Percentiles rank a stretch among this genome's conserved stretches.
phyloP scores from a whole-genome alignment of 2,329 filamentous ascomycete species.

The Mollisia scopiformis region DNA sequence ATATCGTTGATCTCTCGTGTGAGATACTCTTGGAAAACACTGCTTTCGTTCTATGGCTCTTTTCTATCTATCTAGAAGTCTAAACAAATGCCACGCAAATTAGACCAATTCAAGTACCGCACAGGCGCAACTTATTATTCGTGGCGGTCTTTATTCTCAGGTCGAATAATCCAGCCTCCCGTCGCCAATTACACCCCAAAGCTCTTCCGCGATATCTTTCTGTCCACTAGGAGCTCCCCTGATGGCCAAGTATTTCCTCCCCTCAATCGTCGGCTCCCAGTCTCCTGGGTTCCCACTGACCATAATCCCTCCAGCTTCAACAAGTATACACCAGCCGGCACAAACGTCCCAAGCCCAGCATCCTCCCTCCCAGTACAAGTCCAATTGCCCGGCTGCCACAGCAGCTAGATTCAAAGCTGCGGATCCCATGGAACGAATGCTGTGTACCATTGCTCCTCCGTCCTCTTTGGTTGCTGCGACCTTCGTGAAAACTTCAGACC shows the following conservation, averaged over 20 bases:
- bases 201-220: slow-evolving; percentile 64
- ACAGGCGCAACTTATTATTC: background rate
- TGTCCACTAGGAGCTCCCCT: slow-evolving; percentile 62
- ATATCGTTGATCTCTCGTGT: no score
- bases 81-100: no score
- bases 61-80: no score
- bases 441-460: slow-evolving; percentile 78
- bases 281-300: slow-evolving; percentile 73
- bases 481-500: slow-evolving; percentile 66
- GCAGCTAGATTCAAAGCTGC: slow-evolving; percentile 77
- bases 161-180: slow-evolving; percentile 51
- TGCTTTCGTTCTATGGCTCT: no score
- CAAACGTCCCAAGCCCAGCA: slow-evolving; percentile 88
- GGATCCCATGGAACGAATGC: slow-evolving; percentile 69
- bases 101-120: no score
- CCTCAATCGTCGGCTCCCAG: slow-evolving; percentile 66
- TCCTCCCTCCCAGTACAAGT: slow-evolving; percentile 81
- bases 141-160: slow-evolving; percentile 3
- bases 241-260: slow-evolving; percentile 64
- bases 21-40: no score
- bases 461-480: slow-evolving; percentile 59
- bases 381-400: slow-evolving; percentile 71
- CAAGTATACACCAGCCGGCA: slow-evolving; percentile 77
- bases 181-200: slow-evolving; percentile 64
- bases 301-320: slow-evolving; percentile 75